Percentiles rank a stretch among this genome's conserved stretches.
Conservation (phyloP, 176 grass and related monocot species). For the Bonia amplexicaulis region DNA sequence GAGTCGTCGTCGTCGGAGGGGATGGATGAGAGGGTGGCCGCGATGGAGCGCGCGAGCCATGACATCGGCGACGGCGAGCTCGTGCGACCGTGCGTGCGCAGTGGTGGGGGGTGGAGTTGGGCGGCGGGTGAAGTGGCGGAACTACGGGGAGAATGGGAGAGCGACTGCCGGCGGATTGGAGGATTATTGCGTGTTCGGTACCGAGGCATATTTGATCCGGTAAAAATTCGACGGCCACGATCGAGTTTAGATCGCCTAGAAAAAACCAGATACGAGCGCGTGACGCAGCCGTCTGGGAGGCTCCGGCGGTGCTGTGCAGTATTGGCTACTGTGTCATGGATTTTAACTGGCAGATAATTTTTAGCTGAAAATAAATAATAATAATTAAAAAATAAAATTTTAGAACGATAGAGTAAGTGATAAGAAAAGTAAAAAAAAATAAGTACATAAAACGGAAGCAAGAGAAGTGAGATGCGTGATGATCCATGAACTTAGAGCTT, state of each 20-base stretch:
- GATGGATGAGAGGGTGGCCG: constrained; percentile 39
- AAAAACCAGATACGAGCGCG: neutral
- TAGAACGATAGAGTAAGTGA: accelerated
- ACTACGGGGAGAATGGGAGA: neutral
- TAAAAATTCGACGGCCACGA: neutral
- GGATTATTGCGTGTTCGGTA: neutral
- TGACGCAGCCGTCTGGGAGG: too few species aligned
- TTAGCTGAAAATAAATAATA: too few species aligned
- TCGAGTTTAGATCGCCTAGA: neutral
- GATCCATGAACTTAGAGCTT: too few species aligned
- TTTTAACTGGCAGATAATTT: too few species aligned
- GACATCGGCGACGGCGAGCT: constrained; percentile 46
- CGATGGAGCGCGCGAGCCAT: constrained; percentile 50
- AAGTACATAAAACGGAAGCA: accelerated
- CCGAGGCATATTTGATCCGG: neutral
- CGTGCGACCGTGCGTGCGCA: neutral
- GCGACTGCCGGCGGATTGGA: neutral
- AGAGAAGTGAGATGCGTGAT: too few species aligned
- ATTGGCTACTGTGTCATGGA: too few species aligned
- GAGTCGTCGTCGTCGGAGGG: constrained; percentile 9
- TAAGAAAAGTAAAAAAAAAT: too few species aligned
- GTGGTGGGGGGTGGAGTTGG: neutral
- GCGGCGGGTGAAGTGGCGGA: neutral
- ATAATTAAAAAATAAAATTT: too few species aligned
- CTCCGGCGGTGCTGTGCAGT: too few species aligned